These are phyloP conservation scores for Bruguiera parviflora DNA, from an alignment of 345 rosid genomes.

Conservation along the genomic window DNA sequence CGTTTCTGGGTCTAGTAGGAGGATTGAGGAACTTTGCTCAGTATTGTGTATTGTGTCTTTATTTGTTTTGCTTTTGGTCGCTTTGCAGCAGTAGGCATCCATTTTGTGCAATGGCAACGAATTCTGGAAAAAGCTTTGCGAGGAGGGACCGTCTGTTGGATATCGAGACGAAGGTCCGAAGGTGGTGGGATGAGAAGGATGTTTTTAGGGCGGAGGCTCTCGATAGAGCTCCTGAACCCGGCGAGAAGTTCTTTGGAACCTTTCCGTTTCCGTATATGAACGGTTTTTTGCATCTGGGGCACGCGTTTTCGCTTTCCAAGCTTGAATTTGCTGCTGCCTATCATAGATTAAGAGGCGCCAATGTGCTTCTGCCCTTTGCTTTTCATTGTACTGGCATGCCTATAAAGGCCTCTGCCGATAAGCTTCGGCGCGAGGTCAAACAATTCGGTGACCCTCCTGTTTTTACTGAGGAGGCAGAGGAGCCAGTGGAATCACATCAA, in stretches of 20 bases:
- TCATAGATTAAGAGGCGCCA: slow-evolving; percentile 81
- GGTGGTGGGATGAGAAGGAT: slow-evolving; percentile 71
- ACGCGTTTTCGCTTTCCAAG: slow-evolving; percentile 78
- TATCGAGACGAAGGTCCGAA: slow-evolving; percentile 46
- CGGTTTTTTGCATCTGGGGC: slow-evolving; percentile 74
- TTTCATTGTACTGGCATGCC: slow-evolving; percentile 99
- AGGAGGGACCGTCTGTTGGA: slow-evolving; percentile 75
- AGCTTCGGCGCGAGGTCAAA: slow-evolving; percentile 67
- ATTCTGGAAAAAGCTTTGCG: slow-evolving; percentile 59
- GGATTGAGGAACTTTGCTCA: not conserved
- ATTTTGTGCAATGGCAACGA: slow-evolving; percentile 60
- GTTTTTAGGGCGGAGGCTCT: slow-evolving; percentile 62
- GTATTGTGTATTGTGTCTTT: not conserved
- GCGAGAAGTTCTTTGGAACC: slow-evolving; percentile 74
- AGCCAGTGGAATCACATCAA: slow-evolving; percentile 20
- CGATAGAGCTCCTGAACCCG: slow-evolving; percentile 41
- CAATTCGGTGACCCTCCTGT: slow-evolving; percentile 74
- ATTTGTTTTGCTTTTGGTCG: not conserved
- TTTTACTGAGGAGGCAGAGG: slow-evolving; percentile 44
- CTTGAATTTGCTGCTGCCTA: slow-evolving; percentile 88
- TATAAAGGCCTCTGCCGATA: slow-evolving; percentile 94
- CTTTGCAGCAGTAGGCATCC: slow-evolving; percentile 29
- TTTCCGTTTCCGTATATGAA: slow-evolving; percentile 87
- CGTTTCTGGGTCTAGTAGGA: not conserved
- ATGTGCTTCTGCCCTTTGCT: slow-evolving; percentile 80